Conservation (phyloP, 352 stramenopile species). For the Thraustotheca clavata region DNA sequence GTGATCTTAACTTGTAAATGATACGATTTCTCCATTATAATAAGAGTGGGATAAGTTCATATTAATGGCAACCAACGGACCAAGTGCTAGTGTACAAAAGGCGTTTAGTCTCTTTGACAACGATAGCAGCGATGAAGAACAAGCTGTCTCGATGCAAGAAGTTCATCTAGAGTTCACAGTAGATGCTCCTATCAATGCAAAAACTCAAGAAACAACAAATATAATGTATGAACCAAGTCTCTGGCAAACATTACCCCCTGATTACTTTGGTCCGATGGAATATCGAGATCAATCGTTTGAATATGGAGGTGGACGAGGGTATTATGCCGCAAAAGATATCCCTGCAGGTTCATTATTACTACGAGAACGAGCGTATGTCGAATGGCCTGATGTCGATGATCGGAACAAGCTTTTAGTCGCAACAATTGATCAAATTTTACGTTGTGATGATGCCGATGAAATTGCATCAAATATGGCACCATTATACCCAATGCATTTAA, state of each 20-base stretch:
- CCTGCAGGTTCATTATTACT: constrained; percentile 83
- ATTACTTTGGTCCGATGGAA: constrained; percentile 75
- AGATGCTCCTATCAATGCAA: background rate
- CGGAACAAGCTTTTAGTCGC: constrained; percentile 79
- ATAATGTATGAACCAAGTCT: constrained; percentile 38
- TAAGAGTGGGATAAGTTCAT: background rate
- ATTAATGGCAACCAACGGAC: background rate
- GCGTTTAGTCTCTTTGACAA: constrained; percentile 19
- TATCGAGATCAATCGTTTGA: constrained; percentile 41
- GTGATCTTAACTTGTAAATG: too few relatives aligned
- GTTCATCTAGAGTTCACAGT: constrained; percentile 17
- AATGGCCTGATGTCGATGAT: constrained; percentile 84
- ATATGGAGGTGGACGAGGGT: constrained; percentile 80
- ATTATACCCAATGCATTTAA: constrained; percentile 81
- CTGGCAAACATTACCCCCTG: constrained; percentile 72
- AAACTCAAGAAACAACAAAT: constrained; percentile 8
- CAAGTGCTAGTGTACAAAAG: constrained; percentile 8
- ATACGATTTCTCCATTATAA: too few relatives aligned
- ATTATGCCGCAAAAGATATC: constrained; percentile 72
- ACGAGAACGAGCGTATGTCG: constrained; percentile 82
- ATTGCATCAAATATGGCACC: constrained; percentile 72
- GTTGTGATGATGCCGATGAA: constrained; percentile 46
- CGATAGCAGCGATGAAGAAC: constrained; percentile 18
- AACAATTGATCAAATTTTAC: constrained; percentile 81
- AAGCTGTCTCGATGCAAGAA: background rate